A percentile compares a stretch with the other conserved stretches of the same genome.
Evolutionary conservation across 106 monocot genomes (phyloP).

Genomic region (Allium fistulosum): DNA sequence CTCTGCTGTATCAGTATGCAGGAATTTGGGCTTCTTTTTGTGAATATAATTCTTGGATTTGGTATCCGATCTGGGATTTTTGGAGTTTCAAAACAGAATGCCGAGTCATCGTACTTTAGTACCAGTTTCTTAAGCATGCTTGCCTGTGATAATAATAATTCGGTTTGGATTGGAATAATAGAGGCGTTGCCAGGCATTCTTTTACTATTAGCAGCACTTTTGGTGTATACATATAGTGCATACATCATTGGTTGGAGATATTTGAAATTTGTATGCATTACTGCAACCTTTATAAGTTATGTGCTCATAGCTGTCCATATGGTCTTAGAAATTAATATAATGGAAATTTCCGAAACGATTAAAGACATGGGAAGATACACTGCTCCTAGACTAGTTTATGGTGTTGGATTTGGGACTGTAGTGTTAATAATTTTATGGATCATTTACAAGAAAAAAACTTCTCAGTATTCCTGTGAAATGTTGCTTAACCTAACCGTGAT

Average conservation of each 20-base stretch:
- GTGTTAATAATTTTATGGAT: conserved; percentile 26
- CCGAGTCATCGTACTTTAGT: conserved; percentile 27
- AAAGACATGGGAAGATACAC: conserved; percentile 41
- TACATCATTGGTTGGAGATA: conserved; percentile 11
- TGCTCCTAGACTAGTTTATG: conserved; percentile 65
- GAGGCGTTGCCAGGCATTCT: conserved; percentile 47
- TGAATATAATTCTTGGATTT: conserved; percentile 53
- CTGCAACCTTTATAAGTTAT: conserved; percentile 45
- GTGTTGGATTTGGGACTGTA: conserved; percentile 44
- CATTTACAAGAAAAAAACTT: conserved; percentile 14
- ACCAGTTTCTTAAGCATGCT: conserved; percentile 13
- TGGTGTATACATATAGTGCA: conserved; percentile 29
- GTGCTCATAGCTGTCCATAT: conserved; percentile 58
- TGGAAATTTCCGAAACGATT: conserved; percentile 15
- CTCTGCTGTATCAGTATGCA: conserved; percentile 23
- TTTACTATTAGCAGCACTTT: conserved; percentile 26
- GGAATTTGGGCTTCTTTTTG: conserved; percentile 56
- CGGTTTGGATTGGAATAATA: conserved; percentile 20
- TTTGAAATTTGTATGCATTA: conserved; percentile 21
- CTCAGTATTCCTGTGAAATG: conserved; percentile 15
- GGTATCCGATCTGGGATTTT: conserved; percentile 44
- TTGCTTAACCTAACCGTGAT: conserved; percentile 21
- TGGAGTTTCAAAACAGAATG: conserved; percentile 55
- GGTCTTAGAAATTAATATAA: conserved; percentile 49
- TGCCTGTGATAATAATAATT: conserved; percentile 7